Percentiles rank a stretch among this genome's conserved stretches.
phyloP scores from a whole-genome alignment of 2,329 filamentous ascomycete genomes.

The Colletotrichum karsti region DNA sequence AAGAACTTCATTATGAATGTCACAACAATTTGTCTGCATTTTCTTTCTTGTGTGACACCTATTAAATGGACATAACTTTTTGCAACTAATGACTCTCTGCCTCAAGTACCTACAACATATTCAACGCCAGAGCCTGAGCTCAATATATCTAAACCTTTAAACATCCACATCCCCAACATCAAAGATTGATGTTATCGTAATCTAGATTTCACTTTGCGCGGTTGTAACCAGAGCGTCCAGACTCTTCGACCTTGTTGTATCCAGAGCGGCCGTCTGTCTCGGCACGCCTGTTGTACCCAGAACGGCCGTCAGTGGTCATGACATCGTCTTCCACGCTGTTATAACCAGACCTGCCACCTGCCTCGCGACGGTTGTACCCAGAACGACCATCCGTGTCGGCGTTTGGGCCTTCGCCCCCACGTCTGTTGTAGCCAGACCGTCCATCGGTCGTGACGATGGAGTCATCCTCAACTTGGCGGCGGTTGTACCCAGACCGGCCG shows the following conservation, averaged over 20 bases:
- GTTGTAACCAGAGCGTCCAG: not conserved
- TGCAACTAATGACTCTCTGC: too few relatives aligned
- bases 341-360: not conserved
- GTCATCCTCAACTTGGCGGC: not conserved
- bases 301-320: not conserved
- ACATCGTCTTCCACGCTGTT: not conserved
- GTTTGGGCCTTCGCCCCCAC: not conserved
- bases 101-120: not conserved
- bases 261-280: not conserved
- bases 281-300: not conserved
- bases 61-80: too few relatives aligned
- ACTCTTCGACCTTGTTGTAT: not conserved
- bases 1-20: too few relatives aligned
- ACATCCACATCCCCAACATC: not conserved
- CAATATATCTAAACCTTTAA: not conserved
- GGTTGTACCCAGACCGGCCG: not conserved
- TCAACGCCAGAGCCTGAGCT: not conserved
- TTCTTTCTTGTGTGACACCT: too few relatives aligned
- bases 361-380: not conserved
- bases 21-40: too few relatives aligned
- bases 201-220: not conserved
- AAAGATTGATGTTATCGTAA: not conserved
- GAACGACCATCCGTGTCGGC: not conserved
- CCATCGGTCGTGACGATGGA: not conserved
- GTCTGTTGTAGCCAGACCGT: not conserved